Conservation (phyloP, 116 monocot genomes). For the Dioscorea cayenensis region DNA sequence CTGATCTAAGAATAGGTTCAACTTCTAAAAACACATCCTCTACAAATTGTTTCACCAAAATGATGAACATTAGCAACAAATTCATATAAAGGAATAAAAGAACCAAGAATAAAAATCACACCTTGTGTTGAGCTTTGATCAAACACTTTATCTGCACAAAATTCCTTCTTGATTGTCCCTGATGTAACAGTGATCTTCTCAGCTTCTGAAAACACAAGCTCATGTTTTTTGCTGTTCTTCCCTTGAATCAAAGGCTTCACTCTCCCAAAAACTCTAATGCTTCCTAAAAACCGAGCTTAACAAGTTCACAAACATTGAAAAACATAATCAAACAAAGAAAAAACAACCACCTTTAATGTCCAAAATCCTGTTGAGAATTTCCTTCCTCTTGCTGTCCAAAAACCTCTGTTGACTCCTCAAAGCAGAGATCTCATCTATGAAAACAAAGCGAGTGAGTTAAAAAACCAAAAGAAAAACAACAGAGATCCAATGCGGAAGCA, state of each 20-base stretch:
- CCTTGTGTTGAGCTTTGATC: slow-evolving; percentile 57
- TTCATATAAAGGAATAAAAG: background rate
- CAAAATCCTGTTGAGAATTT: slow-evolving; percentile 52
- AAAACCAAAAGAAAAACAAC: background rate
- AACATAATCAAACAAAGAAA: background rate
- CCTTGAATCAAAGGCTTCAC: slow-evolving; percentile 15
- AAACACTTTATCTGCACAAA: slow-evolving; percentile 58
- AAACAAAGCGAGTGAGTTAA: background rate
- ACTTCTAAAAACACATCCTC: slow-evolving; percentile 80
- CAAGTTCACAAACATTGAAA: background rate
- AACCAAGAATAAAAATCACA: slow-evolving; percentile 1
- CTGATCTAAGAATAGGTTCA: slow-evolving; percentile 67
- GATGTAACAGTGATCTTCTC: slow-evolving; percentile 52
- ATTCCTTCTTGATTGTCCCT: slow-evolving; percentile 51
- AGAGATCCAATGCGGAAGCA: background rate
- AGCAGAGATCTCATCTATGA: slow-evolving; percentile 41
- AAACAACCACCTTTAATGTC: slow-evolving; percentile 63
- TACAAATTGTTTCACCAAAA: slow-evolving; percentile 6
- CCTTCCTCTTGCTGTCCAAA: slow-evolving; percentile 46
- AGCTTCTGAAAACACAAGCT: slow-evolving; percentile 17
- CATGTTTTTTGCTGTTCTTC: slow-evolving; percentile 10
- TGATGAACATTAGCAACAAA: background rate
- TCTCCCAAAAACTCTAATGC: slow-evolving; percentile 79
- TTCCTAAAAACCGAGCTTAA: slow-evolving; percentile 35
- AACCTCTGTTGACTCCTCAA: slow-evolving; percentile 32